Percentiles rank a stretch among this genome's conserved stretches.
These are phyloP conservation scores for Psilocybe sp. DNA, from an alignment of 768 basidiomycete genomes.

Conservation along the genomic window DNA sequence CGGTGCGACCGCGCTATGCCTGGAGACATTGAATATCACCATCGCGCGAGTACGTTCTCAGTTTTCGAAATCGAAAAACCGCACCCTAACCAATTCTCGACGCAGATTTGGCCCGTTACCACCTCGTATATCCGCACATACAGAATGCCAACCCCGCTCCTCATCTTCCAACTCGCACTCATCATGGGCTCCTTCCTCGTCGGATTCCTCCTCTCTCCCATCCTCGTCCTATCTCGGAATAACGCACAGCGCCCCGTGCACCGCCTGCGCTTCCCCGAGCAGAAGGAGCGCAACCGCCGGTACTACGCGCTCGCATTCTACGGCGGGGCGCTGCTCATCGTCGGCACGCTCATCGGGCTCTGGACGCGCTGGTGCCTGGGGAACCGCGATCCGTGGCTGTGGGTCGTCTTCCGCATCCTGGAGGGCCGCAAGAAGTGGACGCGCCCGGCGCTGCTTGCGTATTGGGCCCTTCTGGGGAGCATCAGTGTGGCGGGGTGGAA, in stretches of 20 bases:
- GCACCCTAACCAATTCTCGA: slow-evolving; percentile 1
- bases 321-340: slow-evolving; percentile 68
- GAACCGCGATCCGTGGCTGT: slow-evolving; percentile 82
- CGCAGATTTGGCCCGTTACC: slow-evolving; percentile 74
- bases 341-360: slow-evolving; percentile 80
- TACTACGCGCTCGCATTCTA: slow-evolving; percentile 87
- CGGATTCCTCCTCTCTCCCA: slow-evolving; percentile 93
- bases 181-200: slow-evolving; percentile 89
- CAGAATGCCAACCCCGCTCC: slow-evolving; percentile 86
- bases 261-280: slow-evolving; percentile 79
- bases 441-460: slow-evolving; percentile 70
- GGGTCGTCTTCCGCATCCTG: slow-evolving; percentile 75
- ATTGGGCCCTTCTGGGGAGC: slow-evolving; percentile 80
- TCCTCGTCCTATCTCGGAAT: slow-evolving; percentile 88
- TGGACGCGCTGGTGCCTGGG: slow-evolving; percentile 92
- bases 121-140: slow-evolving; percentile 89
- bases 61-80: not conserved
- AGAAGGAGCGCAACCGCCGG: slow-evolving; percentile 79
- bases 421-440: slow-evolving; percentile 79
- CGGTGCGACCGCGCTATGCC: slow-evolving; percentile 80
- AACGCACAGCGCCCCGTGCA: slow-evolving; percentile 84
- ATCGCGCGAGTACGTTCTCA: slow-evolving; percentile 62
- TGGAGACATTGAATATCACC: slow-evolving; percentile 86
- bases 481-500: slow-evolving; percentile 95
- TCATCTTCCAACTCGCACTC: slow-evolving; percentile 89